These are phyloP conservation scores for Schwanniomyces vanrijiae DNA, from an alignment of 805 yeast species.

Conservation along the genomic window DNA sequence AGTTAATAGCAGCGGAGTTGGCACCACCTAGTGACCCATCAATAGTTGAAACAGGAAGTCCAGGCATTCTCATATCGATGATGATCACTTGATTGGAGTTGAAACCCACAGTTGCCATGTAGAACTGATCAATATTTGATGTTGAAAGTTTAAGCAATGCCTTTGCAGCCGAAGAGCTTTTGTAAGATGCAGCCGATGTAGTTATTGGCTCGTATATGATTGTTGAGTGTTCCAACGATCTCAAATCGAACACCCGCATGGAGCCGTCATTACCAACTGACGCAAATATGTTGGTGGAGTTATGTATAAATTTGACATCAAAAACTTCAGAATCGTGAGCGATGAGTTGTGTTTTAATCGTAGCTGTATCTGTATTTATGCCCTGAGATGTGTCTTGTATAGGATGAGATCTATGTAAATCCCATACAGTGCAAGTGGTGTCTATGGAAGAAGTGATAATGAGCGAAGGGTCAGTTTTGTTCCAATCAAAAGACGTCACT, in stretches of 20 bases:
- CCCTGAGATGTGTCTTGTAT: constrained; percentile 6
- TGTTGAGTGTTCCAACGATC: constrained; percentile 90
- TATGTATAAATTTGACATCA: constrained; percentile 82
- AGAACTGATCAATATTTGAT: constrained; percentile 76
- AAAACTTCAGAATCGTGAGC: constrained; percentile 96
- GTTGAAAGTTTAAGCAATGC: constrained; percentile 79
- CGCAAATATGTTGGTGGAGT: constrained; percentile 76
- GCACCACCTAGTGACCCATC: constrained; percentile 50
- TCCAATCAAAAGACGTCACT: constrained; percentile 94
- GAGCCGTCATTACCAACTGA: constrained; percentile 96
- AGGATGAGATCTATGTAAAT: constrained; percentile 45
- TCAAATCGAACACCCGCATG: constrained; percentile 84
- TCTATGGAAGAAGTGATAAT: constrained; percentile 87
- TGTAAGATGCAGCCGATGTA: constrained; percentile 3
- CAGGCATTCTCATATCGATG: constrained; percentile 86
- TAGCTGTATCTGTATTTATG: constrained; percentile 42
- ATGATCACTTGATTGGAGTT: constrained; percentile 65
- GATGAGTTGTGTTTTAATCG: constrained; percentile 87
- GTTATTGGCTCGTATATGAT: constrained; percentile 70
- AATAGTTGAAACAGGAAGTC: constrained; percentile 69
- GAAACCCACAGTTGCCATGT: constrained; percentile 79
- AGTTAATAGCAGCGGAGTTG: constrained; percentile 67
- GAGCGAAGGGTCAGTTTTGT: constrained; percentile 61
- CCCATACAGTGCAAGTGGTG: constrained; percentile 98
- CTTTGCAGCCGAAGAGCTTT: constrained; percentile 26